These are phyloP conservation scores for Echinosophora koreensis DNA, from an alignment of 306 rosid genomes.

Conservation along the genomic window DNA sequence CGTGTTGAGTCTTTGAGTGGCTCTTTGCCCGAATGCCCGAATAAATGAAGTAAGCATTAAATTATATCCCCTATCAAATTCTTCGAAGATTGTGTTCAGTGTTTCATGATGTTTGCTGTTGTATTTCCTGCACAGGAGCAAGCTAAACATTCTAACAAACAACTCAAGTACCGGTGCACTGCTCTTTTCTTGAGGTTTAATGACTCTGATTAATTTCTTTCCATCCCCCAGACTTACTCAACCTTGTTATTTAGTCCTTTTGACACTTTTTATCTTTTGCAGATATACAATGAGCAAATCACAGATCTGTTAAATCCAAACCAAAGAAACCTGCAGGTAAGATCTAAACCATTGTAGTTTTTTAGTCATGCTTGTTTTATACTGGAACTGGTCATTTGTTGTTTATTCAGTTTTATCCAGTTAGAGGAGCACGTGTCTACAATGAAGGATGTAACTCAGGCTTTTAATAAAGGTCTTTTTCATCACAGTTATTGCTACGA, in stretches of 20 bases:
- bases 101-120: conserved; percentile 28
- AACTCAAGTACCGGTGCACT: conserved; percentile 87
- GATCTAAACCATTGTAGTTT: conserved; percentile 13
- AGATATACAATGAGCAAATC: conserved; percentile 81
- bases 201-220: conserved; percentile 22
- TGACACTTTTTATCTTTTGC: conserved; percentile 35
- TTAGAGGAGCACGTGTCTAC: conserved; percentile 56
- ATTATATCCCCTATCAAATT: conserved; percentile 19
- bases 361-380: conserved; percentile 26
- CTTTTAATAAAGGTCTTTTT: conserved; percentile 80
- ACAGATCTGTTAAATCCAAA: conserved; percentile 90
- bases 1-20: conserved; percentile 67
- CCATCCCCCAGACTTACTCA: conserved; percentile 10
- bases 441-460: conserved; percentile 53
- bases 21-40: conserved; percentile 78
- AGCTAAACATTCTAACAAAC: conserved; percentile 82
- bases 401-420: conserved; percentile 72
- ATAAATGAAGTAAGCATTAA: conserved; percentile 64
- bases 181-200: conserved; percentile 80
- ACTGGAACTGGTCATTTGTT: conserved; percentile 38
- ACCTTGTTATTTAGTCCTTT: conserved; percentile 33
- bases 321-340: conserved; percentile 85
- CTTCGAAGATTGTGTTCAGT: conserved; percentile 1
- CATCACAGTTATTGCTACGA: conserved; percentile 14
- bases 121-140: conserved; percentile 72